Conservation (phyloP, 179 eudicot genomes). For the Actinidia chinensis region DNA sequence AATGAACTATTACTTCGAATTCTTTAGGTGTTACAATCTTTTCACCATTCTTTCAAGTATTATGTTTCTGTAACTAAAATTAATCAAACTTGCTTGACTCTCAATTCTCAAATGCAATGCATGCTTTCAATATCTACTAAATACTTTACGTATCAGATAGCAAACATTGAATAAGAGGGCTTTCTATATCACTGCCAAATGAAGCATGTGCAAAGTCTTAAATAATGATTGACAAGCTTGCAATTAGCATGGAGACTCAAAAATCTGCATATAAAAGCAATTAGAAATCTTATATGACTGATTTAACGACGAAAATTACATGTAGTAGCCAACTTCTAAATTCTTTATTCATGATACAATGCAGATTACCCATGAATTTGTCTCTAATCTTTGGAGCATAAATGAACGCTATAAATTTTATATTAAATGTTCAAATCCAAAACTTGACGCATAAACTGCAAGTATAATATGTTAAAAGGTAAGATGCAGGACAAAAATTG, state of each 20-base stretch:
- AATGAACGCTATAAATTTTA: too few species aligned
- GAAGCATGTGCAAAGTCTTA: not conserved
- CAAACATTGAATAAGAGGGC: too few species aligned
- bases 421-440: not conserved
- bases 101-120: not conserved
- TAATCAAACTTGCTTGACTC: conserved; percentile 8
- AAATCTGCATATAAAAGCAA: not conserved
- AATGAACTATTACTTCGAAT: not conserved
- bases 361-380: not conserved
- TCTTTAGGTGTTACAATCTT: not conserved
- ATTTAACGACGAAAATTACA: not conserved
- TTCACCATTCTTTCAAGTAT: not conserved
- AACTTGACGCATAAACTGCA: not conserved
- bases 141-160: not conserved
- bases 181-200: not conserved
- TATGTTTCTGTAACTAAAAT: not conserved
- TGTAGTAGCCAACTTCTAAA: not conserved
- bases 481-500: not conserved
- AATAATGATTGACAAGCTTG: not conserved
- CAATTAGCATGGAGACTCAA: not conserved
- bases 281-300: not conserved
- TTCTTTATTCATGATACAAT: not conserved
- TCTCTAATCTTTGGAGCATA: not conserved
- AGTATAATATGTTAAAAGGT: not conserved
- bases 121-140: not conserved